Conservation (phyloP, 2,329 filamentous ascomycete species). For the Aureobasidium namibiae region DNA sequence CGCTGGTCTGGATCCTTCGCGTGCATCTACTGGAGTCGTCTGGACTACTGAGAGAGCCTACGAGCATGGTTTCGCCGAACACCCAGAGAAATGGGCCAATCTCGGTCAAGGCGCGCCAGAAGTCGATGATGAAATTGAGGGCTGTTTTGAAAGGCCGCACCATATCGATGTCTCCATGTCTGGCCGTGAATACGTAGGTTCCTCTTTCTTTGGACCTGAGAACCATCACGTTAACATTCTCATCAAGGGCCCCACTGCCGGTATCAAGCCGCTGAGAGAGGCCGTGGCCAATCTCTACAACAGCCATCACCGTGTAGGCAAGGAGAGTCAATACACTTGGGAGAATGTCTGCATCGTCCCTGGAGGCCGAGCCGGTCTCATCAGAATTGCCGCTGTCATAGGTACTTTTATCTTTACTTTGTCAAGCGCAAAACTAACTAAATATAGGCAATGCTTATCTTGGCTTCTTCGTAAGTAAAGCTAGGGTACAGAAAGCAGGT, state of each 20-base stretch:
- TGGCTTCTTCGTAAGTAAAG: constrained; percentile 59
- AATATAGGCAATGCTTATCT: constrained; percentile 62
- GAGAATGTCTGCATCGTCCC: constrained; percentile 97
- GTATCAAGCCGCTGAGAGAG: constrained; percentile 81
- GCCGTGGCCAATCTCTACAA: constrained; percentile 92
- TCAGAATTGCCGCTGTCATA: constrained; percentile 87
- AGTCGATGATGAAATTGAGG: constrained; percentile 76
- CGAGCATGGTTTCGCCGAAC: constrained; percentile 78
- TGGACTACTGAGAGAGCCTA: constrained; percentile 84
- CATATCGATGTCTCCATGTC: constrained; percentile 69
- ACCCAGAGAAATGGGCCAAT: constrained; percentile 82
- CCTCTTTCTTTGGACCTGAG: no score
- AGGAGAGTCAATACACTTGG: constrained; percentile 86
- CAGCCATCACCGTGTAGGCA: constrained; percentile 78
- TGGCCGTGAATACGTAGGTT: constrained; percentile 64
- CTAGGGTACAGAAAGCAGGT: no score
- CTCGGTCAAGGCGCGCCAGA: constrained; percentile 90
- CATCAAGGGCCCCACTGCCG: constrained; percentile 64
- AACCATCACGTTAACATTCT: no score
- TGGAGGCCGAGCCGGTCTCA: constrained; percentile 83
- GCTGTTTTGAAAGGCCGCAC: constrained; percentile 75
- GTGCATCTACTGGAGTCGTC: constrained; percentile 86
- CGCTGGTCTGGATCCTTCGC: constrained; percentile 78
- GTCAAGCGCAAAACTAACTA: background rate
- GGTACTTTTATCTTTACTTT: background rate